These are phyloP conservation scores for Chaetomium tenue DNA, from an alignment of 495 filamentous ascomycete species.

Conservation along the genomic window DNA sequence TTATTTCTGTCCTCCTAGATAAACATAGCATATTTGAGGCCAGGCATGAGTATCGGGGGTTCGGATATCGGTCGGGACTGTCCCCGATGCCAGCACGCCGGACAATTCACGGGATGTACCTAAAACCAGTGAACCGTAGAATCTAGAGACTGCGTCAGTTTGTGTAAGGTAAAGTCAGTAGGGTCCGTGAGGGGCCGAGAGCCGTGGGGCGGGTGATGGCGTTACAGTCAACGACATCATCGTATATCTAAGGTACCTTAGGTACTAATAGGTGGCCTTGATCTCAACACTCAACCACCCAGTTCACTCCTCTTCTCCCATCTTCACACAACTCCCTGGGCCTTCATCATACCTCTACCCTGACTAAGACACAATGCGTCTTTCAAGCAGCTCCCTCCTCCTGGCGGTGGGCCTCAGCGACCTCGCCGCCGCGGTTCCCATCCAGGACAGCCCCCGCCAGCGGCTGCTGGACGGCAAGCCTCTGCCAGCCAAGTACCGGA, in stretches of 20 bases:
- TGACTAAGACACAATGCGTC: constrained; percentile 34
- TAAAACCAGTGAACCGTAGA: too few species aligned
- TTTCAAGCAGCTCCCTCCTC: constrained; percentile 25
- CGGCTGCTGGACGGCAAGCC: constrained; percentile 49
- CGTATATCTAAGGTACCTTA: not conserved
- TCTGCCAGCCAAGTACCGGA: constrained; percentile 43
- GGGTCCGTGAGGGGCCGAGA: not conserved
- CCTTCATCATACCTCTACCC: not conserved
- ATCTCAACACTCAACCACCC: not conserved
- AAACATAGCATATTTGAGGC: too few species aligned
- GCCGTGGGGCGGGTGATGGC: not conserved
- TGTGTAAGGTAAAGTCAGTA: not conserved
- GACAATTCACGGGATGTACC: too few species aligned
- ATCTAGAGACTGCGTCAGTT: not conserved
- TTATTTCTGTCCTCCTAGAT: not conserved
- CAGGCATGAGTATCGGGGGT: too few species aligned
- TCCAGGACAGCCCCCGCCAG: constrained; percentile 52
- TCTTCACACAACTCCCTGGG: too few species aligned
- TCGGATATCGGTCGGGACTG: too few species aligned
- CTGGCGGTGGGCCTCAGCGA: constrained; percentile 37
- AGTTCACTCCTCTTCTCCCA: not conserved
- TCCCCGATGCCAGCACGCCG: too few species aligned
- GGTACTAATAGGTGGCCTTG: too few species aligned
- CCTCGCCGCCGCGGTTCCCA: constrained; percentile 39
- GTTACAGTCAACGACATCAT: not conserved